Conservation (phyloP, 2,329 filamentous ascomycete genomes). For the Curvularia eragrostidis region DNA sequence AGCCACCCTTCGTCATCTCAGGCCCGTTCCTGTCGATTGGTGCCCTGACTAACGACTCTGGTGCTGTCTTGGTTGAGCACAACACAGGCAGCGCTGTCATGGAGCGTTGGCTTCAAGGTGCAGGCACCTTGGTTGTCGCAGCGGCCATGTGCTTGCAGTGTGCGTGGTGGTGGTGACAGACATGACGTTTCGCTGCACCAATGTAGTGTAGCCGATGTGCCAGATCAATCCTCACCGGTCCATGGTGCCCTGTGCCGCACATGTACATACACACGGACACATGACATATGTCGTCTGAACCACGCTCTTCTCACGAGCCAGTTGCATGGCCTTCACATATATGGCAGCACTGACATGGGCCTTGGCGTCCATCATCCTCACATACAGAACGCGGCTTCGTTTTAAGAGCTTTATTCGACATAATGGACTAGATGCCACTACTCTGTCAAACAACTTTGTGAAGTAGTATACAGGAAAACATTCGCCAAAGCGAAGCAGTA, state of each 20-base stretch:
- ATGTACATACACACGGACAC: conserved; percentile 9
- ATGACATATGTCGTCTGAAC: conserved; percentile 14
- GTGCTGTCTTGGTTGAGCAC: conserved; percentile 3
- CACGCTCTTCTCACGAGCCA: neutral
- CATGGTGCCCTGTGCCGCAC: conserved; percentile 9
- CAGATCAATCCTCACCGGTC: conserved; percentile 15
- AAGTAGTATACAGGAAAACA: conserved; percentile 29
- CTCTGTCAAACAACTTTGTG: conserved; percentile 28
- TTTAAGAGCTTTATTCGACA: conserved; percentile 35
- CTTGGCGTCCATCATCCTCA: neutral
- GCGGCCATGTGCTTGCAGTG: neutral
- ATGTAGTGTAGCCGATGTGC: conserved; percentile 15
- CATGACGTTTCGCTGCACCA: conserved; percentile 7
- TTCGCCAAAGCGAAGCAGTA: conserved; percentile 16
- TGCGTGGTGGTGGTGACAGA: neutral
- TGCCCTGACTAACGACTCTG: conserved; percentile 9
- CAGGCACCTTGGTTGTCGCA: neutral
- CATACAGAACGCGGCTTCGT: neutral
- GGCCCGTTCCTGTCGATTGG: conserved; percentile 28
- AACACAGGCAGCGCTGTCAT: neutral
- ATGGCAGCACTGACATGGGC: neutral
- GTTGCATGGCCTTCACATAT: neutral
- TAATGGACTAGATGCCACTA: conserved; percentile 40
- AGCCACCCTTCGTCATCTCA: conserved; percentile 23
- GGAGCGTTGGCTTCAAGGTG: neutral